phyloP scores from a whole-genome alignment of 1,139 yeast genomes.

The Saccharomyces hybrid region DNA sequence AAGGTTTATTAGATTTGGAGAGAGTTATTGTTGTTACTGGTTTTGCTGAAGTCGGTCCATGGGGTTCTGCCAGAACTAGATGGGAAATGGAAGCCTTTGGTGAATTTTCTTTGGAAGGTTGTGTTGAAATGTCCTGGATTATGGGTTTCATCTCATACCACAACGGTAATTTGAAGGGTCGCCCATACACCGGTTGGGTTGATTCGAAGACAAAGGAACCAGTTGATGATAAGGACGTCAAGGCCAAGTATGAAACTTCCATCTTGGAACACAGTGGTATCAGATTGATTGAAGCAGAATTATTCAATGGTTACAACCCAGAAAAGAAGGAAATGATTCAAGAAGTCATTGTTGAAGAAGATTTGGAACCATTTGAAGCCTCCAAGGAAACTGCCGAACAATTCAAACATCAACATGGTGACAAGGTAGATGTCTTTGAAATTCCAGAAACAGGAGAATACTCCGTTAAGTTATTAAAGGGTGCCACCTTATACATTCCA shows the following conservation, averaged over 20 bases:
- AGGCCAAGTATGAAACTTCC: slow-evolving; percentile 80
- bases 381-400: slow-evolving; percentile 94
- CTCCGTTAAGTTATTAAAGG: slow-evolving; percentile 84
- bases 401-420: slow-evolving; percentile 90
- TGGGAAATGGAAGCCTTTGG: slow-evolving; percentile 99
- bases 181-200: slow-evolving; percentile 89
- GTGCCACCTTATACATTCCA: slow-evolving; percentile 86
- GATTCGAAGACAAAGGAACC: slow-evolving; percentile 91
- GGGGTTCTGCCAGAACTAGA: slow-evolving; percentile 98
- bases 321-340: slow-evolving; percentile 85
- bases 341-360: slow-evolving; percentile 94
- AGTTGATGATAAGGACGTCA: slow-evolving; percentile 89
- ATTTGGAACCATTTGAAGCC: slow-evolving; percentile 90
- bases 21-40: slow-evolving; percentile 92
- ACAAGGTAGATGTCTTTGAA: slow-evolving; percentile 85
- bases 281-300: slow-evolving; percentile 91
- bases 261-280: slow-evolving; percentile 93
- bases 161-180: slow-evolving; percentile 87
- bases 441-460: slow-evolving; percentile 86
- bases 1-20: slow-evolving; percentile 88
- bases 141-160: slow-evolving; percentile 96
- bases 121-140: slow-evolving; percentile 99
- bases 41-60: slow-evolving; percentile 97
- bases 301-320: slow-evolving; percentile 91
- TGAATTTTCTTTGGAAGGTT: slow-evolving; percentile 95